Evolutionary conservation across 495 filamentous ascomycete species (phyloP).

Genomic region (Penicillium angulare): DNA sequence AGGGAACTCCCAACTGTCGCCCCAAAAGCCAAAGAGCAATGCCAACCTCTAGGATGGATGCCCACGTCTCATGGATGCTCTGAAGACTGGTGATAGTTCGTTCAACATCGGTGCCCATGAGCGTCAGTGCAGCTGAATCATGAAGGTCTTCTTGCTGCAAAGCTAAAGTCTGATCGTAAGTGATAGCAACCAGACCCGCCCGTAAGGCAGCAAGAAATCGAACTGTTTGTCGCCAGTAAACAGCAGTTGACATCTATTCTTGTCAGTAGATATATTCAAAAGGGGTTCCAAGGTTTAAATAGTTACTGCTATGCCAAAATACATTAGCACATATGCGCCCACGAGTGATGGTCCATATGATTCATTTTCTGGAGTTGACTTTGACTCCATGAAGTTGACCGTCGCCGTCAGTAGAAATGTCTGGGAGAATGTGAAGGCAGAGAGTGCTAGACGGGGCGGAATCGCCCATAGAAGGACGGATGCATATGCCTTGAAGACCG

Average conservation of each 20-base stretch:
- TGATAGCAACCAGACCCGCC: constrained; percentile 43
- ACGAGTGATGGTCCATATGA: constrained; percentile 56
- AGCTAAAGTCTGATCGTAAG: constrained; percentile 30
- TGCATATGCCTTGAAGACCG: constrained; percentile 16
- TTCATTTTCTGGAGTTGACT: constrained; percentile 12
- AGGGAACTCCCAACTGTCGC: constrained; percentile 45
- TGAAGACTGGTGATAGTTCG: constrained; percentile 33
- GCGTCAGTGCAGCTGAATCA: constrained; percentile 46
- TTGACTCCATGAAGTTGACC: constrained; percentile 33
- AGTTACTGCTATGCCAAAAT: constrained; percentile 52
- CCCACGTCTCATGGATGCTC: constrained; percentile 50
- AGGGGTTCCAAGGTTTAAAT: background rate
- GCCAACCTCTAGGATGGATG: constrained; percentile 47
- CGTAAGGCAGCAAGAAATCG: constrained; percentile 51
- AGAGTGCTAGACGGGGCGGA: constrained; percentile 47
- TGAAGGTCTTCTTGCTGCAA: constrained; percentile 17
- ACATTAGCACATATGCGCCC: constrained; percentile 54
- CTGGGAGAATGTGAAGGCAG: constrained; percentile 56
- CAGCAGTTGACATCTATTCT: constrained; percentile 17
- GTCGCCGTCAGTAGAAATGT: constrained; percentile 56
- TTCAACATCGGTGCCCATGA: constrained; percentile 57
- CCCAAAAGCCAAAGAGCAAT: constrained; percentile 54
- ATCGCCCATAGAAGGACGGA: constrained; percentile 38
- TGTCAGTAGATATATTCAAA: background rate
- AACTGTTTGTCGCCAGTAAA: constrained; percentile 52